Base-by-base conservation (phyloP, 2,329 filamentous ascomycete species). In the Aspergillus latus region DNA sequence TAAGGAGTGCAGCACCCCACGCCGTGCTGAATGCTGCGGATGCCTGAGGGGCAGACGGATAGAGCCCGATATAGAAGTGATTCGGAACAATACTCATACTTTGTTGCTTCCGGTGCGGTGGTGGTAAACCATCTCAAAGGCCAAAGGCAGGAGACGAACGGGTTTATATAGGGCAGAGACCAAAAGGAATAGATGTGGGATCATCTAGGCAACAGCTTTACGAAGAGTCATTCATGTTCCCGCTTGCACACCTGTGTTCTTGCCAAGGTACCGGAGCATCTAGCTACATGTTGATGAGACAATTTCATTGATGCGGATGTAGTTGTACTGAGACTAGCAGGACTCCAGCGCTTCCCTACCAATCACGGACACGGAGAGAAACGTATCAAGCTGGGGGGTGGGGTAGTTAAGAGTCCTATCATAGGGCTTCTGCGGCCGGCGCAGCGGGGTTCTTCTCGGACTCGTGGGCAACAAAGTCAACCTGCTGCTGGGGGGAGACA, bases 371-470 rank as follows among this genome's bases (percentile, higher is more conserved):
- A 39, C 39, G 34, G 29, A 4, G 44, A 9, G 21, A 29, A 53
- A 10, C 45, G 36, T 37, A 54, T 48, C 15, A 54, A 40, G 32
- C 21, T 46, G 32, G 44, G 44, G 29, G 32, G 46, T 40, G 44
- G 47, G 49, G 51, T 36, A 44, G 45, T 16, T 10, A 32, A n/a
- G 32, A 52, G 50, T 34, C 50, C 43, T 52, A 46, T 59, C 68
- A 68, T 43, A 62, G 54, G 56, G 58, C 64, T 15, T 61, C 66
- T 67, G 66, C 66, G 67, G 64, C 67, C 68, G 61, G 68, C 67
- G 63, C 67, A 66, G 66, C 58, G 52, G 60, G 52, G 28, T 42
- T 54, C 57, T 64, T 64, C 26, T 60, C 45, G 30, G 43, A 34
- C 32, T 57, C 26, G 11, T 29, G 16, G 6, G 30, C 45, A 45